Base-by-base conservation (phyloP, 345 rosid genomes). In the Melaleuca alternifolia region DNA sequence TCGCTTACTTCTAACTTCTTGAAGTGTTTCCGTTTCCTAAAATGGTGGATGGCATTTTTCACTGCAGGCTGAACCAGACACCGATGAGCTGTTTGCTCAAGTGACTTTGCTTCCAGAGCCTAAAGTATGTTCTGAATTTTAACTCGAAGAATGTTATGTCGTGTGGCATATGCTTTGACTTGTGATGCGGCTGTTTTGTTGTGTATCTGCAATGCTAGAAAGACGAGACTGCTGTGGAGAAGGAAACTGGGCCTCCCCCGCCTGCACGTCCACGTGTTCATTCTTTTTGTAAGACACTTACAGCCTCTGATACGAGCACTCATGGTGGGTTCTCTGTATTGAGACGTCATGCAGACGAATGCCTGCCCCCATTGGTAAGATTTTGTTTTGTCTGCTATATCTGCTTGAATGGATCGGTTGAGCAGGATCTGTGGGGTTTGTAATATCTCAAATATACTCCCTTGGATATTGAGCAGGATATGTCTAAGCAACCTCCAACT, bases 311-410 rank as follows among this genome's bases (percentile, higher is more conserved):
- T 87, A 94, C 96, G 3, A 94, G 94, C 87, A 94, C 94, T 62
- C 96, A 94, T 50, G 96, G 96, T 10, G 96, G 96, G 7, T 93
- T 94, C 89, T 94, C 96, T 20, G 95, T 93, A 16, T 89, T 91
- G 84, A 89, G 93, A 59, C 91, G 94, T n/a, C 94, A 92, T 84
- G 96, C 96, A 1, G 94, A 92, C 83, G 95, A 94, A 88, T 94
- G 96, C 88, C 86, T 93, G 12, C 96, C 95, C 13, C 91, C 94
- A 5, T 90, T 94, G 93, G 95, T 94, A 84, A 84, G 92, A 84
- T 7, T 18, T 50, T 30, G 46, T 14, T 14, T 24, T 44, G 10
- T 85, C 13, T 18, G 62, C 11, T 81, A 48, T 37, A 11, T 50
- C 13, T 11, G 52, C 26, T 41, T 26, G 23, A 15, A 13, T 37